Base-by-base conservation (phyloP, 176 grass and related monocot species). In the Pontederia crassipes region DNA sequence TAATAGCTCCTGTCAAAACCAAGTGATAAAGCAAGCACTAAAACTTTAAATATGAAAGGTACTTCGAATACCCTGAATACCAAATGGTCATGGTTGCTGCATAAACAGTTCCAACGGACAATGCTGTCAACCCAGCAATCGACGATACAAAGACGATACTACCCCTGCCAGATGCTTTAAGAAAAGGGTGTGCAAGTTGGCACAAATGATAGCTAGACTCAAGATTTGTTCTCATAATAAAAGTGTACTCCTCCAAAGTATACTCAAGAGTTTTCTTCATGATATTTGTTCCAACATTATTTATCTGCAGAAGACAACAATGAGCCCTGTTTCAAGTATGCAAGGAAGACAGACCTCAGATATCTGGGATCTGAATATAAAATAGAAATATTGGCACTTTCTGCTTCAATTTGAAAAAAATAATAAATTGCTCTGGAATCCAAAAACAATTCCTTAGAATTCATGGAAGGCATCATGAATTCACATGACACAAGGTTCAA, bases 101-200 rank as follows among this genome's bases (percentile, higher is more conserved):
- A 78, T 88, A 91, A 46, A 97, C 11, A 27, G 83, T 75, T 28
- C 86, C 87, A 9, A 69, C 75, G 20, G 0, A 65, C 12, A 91
- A 0, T 6, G 48, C 87, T 17, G 88, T 55, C 17, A 82, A 28
- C 29, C 71, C 71, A 74, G 35, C 59, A 56, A 74, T 67, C n/a
- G 92, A 97, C 48, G 87, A 97, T 48, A 97, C 74, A 63, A 97
- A 97, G 11, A 91, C 67, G 50, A 97, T 83, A 64, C 76, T 97
- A 53, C 78, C 87, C 9, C 61, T 71, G 8, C 70, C 84, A 35
- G 84, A 85, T 40, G 70, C 82, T 84, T 85, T 88, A 10, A 97
- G 61, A 73, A 91, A 81, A 80, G 87, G 84, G 65, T 97, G 84
- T 17, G 87, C 76, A 62, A 97, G 74, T 82, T 97, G 92, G 78